phyloP scores from a whole-genome alignment of 371 early-diverging fungal genomes.

The Mortierella polycephala region DNA sequence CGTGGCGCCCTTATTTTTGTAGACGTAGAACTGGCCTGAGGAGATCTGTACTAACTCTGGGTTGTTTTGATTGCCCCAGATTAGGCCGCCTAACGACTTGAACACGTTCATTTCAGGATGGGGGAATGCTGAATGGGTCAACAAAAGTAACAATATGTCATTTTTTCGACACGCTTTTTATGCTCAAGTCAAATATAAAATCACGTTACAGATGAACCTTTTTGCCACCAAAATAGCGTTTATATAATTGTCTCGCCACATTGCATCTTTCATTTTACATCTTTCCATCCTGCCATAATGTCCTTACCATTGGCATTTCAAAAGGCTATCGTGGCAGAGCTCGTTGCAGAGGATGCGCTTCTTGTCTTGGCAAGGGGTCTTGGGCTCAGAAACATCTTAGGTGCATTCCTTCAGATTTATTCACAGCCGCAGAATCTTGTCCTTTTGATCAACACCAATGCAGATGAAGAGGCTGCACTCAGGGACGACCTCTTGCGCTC shows the following conservation, averaged over 20 bases:
- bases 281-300: neutral
- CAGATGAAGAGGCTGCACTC: constrained; percentile 71
- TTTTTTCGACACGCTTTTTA: neutral
- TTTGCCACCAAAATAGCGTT: constrained; percentile 34
- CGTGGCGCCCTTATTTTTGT: constrained; percentile 38
- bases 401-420: constrained; percentile 76
- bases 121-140: neutral
- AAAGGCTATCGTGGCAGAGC: constrained; percentile 73
- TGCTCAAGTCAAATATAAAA: neutral
- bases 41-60: constrained; percentile 64
- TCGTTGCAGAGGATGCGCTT: constrained; percentile 83
- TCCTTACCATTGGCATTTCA: constrained; percentile 70
- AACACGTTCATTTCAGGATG: constrained; percentile 54
- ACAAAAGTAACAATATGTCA: neutral
- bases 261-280: neutral
- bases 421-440: constrained; percentile 80
- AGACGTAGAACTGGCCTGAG: constrained; percentile 63
- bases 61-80: constrained; percentile 61
- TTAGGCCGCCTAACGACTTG: constrained; percentile 63
- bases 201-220: neutral
- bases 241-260: neutral
- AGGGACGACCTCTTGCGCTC: constrained; percentile 61
- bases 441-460: constrained; percentile 81
- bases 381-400: constrained; percentile 76
- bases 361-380: constrained; percentile 86